Conservation (phyloP, 768 basidiomycete species). For the Rhizopogon vulgaris region DNA sequence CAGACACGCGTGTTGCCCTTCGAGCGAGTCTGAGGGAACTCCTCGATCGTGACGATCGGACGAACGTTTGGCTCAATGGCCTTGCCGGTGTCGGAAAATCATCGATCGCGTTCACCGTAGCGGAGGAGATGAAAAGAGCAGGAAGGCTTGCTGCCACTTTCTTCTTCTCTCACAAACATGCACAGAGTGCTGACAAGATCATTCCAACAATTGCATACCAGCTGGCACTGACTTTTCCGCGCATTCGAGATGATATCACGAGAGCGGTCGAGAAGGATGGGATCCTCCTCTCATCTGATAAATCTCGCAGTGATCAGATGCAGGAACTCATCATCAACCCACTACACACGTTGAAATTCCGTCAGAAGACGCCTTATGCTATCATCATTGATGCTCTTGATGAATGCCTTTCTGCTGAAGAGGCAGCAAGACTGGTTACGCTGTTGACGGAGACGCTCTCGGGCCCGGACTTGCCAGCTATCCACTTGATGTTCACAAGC, state of each 20-base stretch:
- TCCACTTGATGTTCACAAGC: background rate
- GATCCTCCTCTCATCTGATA: background rate
- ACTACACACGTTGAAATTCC: background rate
- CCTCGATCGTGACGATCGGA: too few relatives aligned
- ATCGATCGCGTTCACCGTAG: too few relatives aligned
- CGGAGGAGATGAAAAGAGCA: too few relatives aligned
- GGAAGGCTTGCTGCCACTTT: too few relatives aligned
- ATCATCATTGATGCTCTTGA: conserved; percentile 5
- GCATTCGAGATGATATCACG: conserved; percentile 2
- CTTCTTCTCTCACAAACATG: too few relatives aligned
- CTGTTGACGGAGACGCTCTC: conserved; percentile 5
- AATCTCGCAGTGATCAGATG: conserved; percentile 5
- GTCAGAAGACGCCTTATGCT: background rate
- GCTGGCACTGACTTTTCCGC: conserved; percentile 7
- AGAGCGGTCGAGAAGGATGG: conserved; percentile 9
- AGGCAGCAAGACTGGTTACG: conserved; percentile 8
- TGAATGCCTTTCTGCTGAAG: conserved; percentile 7
- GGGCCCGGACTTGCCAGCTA: background rate
- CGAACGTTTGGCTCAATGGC: too few relatives aligned
- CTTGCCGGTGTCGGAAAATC: too few relatives aligned
- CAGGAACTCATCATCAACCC: conserved; percentile 11
- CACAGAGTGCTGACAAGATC: background rate
- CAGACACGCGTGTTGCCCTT: too few relatives aligned
- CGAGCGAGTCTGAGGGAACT: too few relatives aligned
- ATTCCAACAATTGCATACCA: conserved; percentile 14